A percentile compares a stretch with the other conserved stretches of the same genome.
phyloP scores from a whole-genome alignment of 495 filamentous ascomycete genomes.

The Podospora pseudopauciseta region DNA sequence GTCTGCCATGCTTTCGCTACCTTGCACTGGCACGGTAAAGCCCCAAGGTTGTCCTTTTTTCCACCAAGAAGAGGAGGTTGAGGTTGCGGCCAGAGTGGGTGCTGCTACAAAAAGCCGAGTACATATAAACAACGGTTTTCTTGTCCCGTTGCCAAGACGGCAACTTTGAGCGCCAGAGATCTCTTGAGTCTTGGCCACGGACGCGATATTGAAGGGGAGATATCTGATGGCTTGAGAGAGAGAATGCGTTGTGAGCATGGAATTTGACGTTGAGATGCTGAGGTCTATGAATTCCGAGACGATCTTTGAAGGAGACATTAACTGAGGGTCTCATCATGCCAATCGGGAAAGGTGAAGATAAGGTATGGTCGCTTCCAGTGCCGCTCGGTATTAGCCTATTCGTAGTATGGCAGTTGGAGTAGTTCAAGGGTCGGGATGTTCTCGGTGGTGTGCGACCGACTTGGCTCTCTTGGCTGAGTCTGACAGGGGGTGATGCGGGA shows the following conservation, averaged over 20 bases:
- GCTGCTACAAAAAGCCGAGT: not conserved
- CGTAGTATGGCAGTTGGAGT: constrained; percentile 5
- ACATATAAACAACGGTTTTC: constrained; percentile 11
- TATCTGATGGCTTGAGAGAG: not conserved
- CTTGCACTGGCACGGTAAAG: not conserved
- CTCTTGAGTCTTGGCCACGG: constrained; percentile 1
- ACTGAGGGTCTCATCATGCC: not conserved
- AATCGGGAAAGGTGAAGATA: not conserved
- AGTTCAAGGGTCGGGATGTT: constrained; percentile 5
- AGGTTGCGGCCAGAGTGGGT: not conserved
- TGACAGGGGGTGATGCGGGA: not conserved
- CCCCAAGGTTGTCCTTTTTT: constrained; percentile 15
- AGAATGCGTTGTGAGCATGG: not conserved
- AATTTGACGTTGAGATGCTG: not conserved
- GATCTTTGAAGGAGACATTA: not conserved
- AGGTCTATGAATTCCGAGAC: too few relatives aligned
- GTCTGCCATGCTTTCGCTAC: not conserved
- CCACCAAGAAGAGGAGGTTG: constrained; percentile 19
- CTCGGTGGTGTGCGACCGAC: constrained; percentile 1
- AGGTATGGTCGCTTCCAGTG: not conserved
- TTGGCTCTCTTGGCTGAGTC: not conserved
- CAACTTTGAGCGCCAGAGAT: not conserved
- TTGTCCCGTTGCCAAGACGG: constrained; percentile 14
- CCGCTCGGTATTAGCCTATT: constrained; percentile 15
- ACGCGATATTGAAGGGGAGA: not conserved